Percentiles rank a stretch among this genome's conserved stretches.
Evolutionary conservation across 495 filamentous ascomycete genomes (phyloP).

Genomic region (Lasiosphaeria hispida): DNA sequence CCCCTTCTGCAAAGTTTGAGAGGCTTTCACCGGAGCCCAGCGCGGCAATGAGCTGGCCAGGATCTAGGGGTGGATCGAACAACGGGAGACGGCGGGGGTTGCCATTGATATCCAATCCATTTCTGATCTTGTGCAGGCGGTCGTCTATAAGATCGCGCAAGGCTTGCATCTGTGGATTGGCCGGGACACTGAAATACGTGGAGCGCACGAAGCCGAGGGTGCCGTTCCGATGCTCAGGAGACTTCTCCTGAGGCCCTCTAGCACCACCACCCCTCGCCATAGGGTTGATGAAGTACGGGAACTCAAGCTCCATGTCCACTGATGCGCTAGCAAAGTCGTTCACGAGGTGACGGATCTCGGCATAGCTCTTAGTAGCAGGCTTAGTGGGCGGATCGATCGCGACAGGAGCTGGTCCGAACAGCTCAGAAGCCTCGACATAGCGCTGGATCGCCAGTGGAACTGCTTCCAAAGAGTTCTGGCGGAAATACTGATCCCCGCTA

Average conservation of each 20-base stretch:
- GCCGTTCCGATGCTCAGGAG: not conserved
- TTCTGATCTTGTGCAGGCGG: conserved; percentile 36
- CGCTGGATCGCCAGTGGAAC: conserved; percentile 32
- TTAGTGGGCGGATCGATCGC: too few relatives aligned
- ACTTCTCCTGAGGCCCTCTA: not conserved
- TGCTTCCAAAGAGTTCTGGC: conserved; percentile 31
- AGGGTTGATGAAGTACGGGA: conserved; percentile 6
- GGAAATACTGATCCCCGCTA: conserved; percentile 36
- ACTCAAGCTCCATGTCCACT: conserved; percentile 10
- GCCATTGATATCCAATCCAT: conserved; percentile 36
- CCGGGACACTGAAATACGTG: conserved; percentile 34
- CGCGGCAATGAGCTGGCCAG: conserved; percentile 20
- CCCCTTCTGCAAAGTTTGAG: not conserved
- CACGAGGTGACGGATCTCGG: too few relatives aligned
- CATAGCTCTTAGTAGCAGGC: too few relatives aligned
- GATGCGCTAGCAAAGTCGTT: conserved; percentile 1
- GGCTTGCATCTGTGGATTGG: conserved; percentile 20
- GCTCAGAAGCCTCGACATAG: conserved; percentile 36
- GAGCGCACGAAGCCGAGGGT: not conserved
- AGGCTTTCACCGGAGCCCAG: conserved; percentile 16
- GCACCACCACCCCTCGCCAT: not conserved
- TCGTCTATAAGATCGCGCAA: conserved; percentile 29
- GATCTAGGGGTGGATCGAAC: conserved; percentile 34
- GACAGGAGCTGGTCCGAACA: conserved; percentile 25
- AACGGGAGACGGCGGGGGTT: conserved; percentile 20